Evolutionary conservation across 257 asterid genomes (phyloP), one percentile per base, ranked within the genome.

Genomic region (Buddleja alternifolia): DNA sequence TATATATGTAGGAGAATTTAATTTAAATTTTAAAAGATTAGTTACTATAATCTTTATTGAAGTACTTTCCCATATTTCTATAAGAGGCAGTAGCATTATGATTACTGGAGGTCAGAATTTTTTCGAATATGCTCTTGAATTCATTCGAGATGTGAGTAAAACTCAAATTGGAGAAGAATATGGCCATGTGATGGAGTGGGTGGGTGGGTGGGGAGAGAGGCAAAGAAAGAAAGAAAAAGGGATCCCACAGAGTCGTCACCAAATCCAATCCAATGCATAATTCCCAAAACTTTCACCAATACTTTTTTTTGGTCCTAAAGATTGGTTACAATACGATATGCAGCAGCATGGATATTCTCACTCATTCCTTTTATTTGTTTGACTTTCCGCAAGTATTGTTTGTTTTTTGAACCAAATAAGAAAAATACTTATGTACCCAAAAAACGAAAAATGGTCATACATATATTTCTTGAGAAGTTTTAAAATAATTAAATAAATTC

Each of bases 1-100:
- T 29, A 1, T 29, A 29, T 29, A 29, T 5, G 34, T 29, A 29
- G 34, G 5, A 2, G 5, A 29, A 29, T n/a, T n/a, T n/a, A n/a
- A n/a, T n/a, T n/a, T n/a, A n/a, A n/a, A n/a, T n/a, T n/a, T n/a
- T n/a, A n/a, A n/a, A n/a, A n/a, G n/a, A n/a, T n/a, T n/a, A n/a
- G n/a, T n/a, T 50, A 36, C 1, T 53, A 29, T 53, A 15, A 1
- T 16, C 54, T 55, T 29, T 59, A 64, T 23, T 64, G 60, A 67
- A n/a, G n/a, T n/a, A 71, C 82, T 77, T 74, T 81, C 78, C 66
- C 80, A 77, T 19, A 77, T 71, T 74, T 72, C 80, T 53, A 77
- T 62, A 21, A 71, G 63, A 72, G 34, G 34, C 5, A 29, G 34
- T 29, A 29, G 73, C 64, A 57, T 39, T 39, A 52, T 58, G 67